These are phyloP conservation scores for Fusarium mundagurra DNA, from an alignment of 2,329 filamentous ascomycete genomes.

Conservation along the genomic window DNA sequence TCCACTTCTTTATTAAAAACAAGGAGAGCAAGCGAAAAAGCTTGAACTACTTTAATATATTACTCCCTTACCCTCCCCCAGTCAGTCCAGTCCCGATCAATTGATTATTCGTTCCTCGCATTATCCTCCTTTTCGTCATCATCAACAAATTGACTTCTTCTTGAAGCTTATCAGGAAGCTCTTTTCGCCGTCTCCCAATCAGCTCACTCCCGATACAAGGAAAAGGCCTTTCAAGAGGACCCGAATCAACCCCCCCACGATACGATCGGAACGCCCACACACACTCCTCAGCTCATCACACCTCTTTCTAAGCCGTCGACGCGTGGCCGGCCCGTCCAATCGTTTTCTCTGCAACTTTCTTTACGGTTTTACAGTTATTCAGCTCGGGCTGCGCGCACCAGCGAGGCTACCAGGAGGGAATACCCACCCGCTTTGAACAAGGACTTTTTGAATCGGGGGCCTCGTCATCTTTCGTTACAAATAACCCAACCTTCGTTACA, in stretches of 20 bases:
- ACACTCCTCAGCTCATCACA: not conserved
- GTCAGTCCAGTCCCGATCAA: not conserved
- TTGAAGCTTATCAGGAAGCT: slow-evolving; percentile 9
- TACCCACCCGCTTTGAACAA: not conserved
- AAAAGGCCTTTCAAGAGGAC: not conserved
- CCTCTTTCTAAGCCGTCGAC: slow-evolving; percentile 3
- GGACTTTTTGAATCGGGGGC: slow-evolving; percentile 8
- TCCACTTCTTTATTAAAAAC: not conserved
- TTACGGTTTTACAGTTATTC: slow-evolving; percentile 20
- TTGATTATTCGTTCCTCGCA: not conserved
- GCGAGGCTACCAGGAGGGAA: slow-evolving; percentile 16
- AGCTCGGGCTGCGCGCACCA: slow-evolving; percentile 8
- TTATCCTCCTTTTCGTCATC: slow-evolving; percentile 2
- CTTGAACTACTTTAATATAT: slow-evolving; percentile 9
- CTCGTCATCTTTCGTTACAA: slow-evolving; percentile 8
- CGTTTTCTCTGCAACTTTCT: not conserved
- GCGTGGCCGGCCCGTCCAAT: slow-evolving; percentile 26
- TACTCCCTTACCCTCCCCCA: not conserved
- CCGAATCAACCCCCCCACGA: slow-evolving; percentile 19
- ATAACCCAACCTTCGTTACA: slow-evolving; percentile 24
- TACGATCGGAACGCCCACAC: slow-evolving; percentile 5
- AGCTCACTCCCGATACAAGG: not conserved
- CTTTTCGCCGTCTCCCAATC: not conserved
- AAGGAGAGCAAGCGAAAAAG: slow-evolving; percentile 4
- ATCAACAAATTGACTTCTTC: not conserved